Base-by-base conservation (phyloP, 768 basidiomycete species). In the Xerocomellus dryophilus region DNA sequence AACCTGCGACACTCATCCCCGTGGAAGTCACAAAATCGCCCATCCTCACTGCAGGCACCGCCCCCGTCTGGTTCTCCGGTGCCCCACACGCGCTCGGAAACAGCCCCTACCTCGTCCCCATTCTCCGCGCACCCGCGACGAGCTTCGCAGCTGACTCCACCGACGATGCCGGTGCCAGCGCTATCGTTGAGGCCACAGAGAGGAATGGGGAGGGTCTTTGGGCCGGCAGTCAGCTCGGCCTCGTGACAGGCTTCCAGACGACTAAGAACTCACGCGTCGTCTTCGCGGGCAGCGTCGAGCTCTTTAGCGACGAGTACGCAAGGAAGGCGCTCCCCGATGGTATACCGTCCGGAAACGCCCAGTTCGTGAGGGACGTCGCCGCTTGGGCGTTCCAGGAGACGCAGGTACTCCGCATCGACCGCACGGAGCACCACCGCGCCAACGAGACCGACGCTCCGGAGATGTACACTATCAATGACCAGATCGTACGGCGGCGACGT, bases 331-430 rank as follows among this genome's bases (percentile, higher is more conserved):
- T 90, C 21, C 71, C 77, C 20, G 77, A 85, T 41, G 84, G 83
- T 9, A 73, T 76, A 18, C 74, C 79, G 48, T 83, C 87, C 2
- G 91, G 89, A 17, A 99, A 99, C 67, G 73, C 75, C 7, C 82
- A 82, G 51, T 87, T 97, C 56, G 81, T 77, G 3, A 73, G 77
- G 45, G 93, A 96, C 58, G 70, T 98, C 40, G 80, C 86, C 4
- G 80, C 83, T 6, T 99, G 96, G 96, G 82, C 87, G 0, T 96
- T 98, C 85, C 89, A 93, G 62, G 90, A 97, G 69, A 79, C 81
- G 2, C 77, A 84, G 12, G 89, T 90, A 2, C 76, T 96, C 45
- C 85, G 91, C 23, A 85, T 98, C 52, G 86, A 92, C 57, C 76
- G 70, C 42, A 81, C 81, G 7, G 80, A 82, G 20, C 94, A 97